Conservation (phyloP, 306 rosid species). For the Prinsepia uniflora region DNA sequence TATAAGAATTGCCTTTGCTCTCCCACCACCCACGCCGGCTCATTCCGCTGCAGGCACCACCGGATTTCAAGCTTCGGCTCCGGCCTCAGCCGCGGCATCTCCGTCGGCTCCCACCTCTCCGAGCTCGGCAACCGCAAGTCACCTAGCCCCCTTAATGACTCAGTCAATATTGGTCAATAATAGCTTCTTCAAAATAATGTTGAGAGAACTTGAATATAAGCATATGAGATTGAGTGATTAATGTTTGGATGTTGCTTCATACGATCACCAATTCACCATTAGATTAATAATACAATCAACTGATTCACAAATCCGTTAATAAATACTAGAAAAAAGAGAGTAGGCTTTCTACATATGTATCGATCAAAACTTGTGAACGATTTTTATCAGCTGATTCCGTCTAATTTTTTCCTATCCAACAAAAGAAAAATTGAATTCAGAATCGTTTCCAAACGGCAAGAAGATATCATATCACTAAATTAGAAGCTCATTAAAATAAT, state of each 20-base stretch:
- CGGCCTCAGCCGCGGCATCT: constrained; percentile 36
- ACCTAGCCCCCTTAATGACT: constrained; percentile 18
- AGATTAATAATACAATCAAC: neutral
- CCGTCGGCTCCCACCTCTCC: constrained; percentile 55
- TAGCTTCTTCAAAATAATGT: constrained; percentile 1
- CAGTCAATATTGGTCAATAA: constrained; percentile 28
- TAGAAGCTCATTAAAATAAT: too few relatives aligned
- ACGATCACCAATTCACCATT: neutral
- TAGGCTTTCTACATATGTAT: too few relatives aligned
- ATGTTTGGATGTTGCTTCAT: neutral
- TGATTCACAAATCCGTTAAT: too few relatives aligned
- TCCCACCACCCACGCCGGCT: constrained; percentile 79
- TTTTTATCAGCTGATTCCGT: too few relatives aligned
- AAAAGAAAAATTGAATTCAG: too few relatives aligned
- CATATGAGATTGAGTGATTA: neutral
- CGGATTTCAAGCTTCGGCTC: constrained; percentile 13
- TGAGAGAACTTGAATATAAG: neutral
- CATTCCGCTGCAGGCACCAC: constrained; percentile 72
- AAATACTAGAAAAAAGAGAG: too few relatives aligned
- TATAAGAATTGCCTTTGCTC: constrained; percentile 70
- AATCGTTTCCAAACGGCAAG: too few relatives aligned
- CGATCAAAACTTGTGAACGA: too few relatives aligned
- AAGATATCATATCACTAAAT: too few relatives aligned
- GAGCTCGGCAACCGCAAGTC: constrained; percentile 23
- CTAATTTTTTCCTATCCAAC: too few relatives aligned